Evolutionary conservation across 2,329 filamentous ascomycete species (phyloP), one percentile per base, ranked within the genome.

Genomic region (Colletotrichum tabaci): DNA sequence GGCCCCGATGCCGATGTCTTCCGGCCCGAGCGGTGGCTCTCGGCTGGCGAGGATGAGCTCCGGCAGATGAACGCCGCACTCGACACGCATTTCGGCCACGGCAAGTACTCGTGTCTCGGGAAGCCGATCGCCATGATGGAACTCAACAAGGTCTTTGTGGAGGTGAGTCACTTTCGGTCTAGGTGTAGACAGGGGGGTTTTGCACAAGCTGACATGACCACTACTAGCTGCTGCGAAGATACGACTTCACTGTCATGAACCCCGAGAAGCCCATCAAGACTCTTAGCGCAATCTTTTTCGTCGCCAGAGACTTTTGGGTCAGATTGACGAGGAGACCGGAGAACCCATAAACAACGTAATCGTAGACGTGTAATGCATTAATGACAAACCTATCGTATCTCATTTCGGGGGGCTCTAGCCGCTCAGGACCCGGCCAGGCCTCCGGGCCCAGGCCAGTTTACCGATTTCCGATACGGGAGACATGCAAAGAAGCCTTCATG

Each of bases 21-120:
- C 75, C 83, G 82, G 3, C 90, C 90, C 0, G 87, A 87, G 64
- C 82, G 90, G 44, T 92, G 89, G 87, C 79, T 92, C 2, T 68
- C 56, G 4, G 79, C 78, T 0, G 76, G 78, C 0, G 74, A 73
- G 1, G 78, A 79, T 0, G 76, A 80, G 42, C 69, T 82, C 13
- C 78, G 70, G 21, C 75, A 72, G 1, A 86, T 85, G 80, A 75
- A 78, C 7, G 75, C 77, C 0, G 82, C 81, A 0, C 66, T 83
- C 21, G 85, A 87, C 40, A 78, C 83, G 2, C 77, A 84, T 15
- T 88, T 87, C 70, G 84, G 85, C 0, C 78, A 81, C n/a, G 85
- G 86, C 0, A 81, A 80, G 42, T 85, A 81, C 49, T 76, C 78
- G 46, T 87, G 86, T 64, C 74, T 87, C 0, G 87, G 87, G 0